These are phyloP conservation scores for Starmerella lactis-condensi DNA, from an alignment of 805 yeast species.

Conservation along the genomic window DNA sequence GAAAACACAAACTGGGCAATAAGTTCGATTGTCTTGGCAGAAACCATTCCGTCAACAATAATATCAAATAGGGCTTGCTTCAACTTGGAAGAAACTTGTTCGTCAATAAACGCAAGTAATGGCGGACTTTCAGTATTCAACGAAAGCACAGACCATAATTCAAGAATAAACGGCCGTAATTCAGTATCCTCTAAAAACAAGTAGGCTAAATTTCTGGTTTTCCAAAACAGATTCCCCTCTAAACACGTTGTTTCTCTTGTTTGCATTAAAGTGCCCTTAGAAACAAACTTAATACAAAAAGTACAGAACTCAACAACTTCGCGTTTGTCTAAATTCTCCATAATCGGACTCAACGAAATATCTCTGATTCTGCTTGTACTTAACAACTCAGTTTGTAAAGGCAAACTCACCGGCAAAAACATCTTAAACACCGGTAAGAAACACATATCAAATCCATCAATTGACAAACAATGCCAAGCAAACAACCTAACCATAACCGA, in stretches of 20 bases:
- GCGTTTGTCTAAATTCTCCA: slow-evolving; percentile 33
- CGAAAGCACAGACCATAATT: slow-evolving; percentile 17
- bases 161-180: slow-evolving; percentile 36
- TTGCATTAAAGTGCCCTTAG: slow-evolving; percentile 27
- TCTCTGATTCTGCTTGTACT: slow-evolving; percentile 19
- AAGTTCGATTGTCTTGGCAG: slow-evolving; percentile 5
- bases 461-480: slow-evolving; percentile 4
- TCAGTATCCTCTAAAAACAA: slow-evolving; percentile 34
- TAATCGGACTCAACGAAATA: slow-evolving; percentile 24
- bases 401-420: slow-evolving; percentile 22
- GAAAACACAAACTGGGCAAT: slow-evolving; percentile 10
- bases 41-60: slow-evolving; percentile 31
- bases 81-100: slow-evolving; percentile 39
- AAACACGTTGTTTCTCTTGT: slow-evolving; percentile 32
- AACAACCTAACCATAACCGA: slow-evolving; percentile 3
- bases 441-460: slow-evolving; percentile 2
- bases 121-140: slow-evolving; percentile 43
- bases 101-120: slow-evolving; percentile 60
- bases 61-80: slow-evolving; percentile 43
- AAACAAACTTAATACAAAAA: slow-evolving; percentile 34
- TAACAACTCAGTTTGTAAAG: slow-evolving; percentile 18
- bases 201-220: slow-evolving; percentile 37
- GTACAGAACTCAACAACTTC: slow-evolving; percentile 38
- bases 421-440: slow-evolving; percentile 16
- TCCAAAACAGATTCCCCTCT: slow-evolving; percentile 41